Evolutionary conservation across 768 basidiomycete species (phyloP), one percentile per base, ranked within the genome.

Genomic region (Mycena floridula): DNA sequence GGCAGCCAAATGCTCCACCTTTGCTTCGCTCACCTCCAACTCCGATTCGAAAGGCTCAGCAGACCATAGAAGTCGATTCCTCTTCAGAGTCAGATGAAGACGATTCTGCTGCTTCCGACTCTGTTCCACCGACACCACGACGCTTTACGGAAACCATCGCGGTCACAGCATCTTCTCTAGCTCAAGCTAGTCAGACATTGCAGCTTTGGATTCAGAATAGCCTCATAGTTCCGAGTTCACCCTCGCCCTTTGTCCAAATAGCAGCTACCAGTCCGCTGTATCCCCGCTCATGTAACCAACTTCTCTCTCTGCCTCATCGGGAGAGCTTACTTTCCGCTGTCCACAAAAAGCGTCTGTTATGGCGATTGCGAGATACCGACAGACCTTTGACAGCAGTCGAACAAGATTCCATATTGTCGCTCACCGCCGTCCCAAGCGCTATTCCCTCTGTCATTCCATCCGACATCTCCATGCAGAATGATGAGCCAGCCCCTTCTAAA

Each of bases 241-340:
- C 70, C 4, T 66, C 79, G 5, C 83, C 83, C 15, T 69, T 83
- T 53, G 55, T 71, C 42, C 67, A 68, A 42, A 52, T 57, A 21
- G 48, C 66, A 41, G 59, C 59, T 44, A 43, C 56, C 41, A 25
- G 49, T 35, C 62, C 67, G 26, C 51, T 66, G 28, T 83, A 74
- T 57, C 81, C 81, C 46, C 76, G 77, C 24, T 83, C 82, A n/a
- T 72, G 63, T 46, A 77, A 80, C 52, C 53, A 53, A 38, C 47
- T 66, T 44, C 60, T 51, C 39, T 50, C 55, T 37, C 62, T 77
- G 50, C 54, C 64, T 39, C 64, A 51, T 18, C 49, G 47, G 36
- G 65, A 67, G 26, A 69, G 72, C 20, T 55, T 81, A 42, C 68
- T 68, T 28, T 63, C 71, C 24, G 56, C 58, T 46, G 52, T 80